phyloP scores from a whole-genome alignment of 345 rosid genomes.

The Sisymbrium irio region DNA sequence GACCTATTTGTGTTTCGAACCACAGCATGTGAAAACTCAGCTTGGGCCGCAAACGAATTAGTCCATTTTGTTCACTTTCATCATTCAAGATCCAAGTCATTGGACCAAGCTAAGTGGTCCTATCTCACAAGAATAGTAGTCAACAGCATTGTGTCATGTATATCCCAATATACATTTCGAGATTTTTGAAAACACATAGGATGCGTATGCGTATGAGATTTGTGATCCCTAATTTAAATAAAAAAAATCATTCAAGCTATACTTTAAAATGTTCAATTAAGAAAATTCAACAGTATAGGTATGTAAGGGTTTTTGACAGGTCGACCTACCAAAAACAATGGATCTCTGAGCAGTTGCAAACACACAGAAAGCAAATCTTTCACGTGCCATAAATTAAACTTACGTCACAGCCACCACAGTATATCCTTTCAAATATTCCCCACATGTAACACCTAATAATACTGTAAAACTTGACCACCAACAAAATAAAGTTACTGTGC shows the following conservation, averaged over 20 bases:
- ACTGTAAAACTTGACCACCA: slow-evolving; percentile 20
- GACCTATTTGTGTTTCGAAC: neutral
- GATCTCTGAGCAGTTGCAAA: slow-evolving; percentile 17
- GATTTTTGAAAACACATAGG: neutral
- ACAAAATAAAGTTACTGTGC: neutral
- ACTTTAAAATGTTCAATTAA: neutral
- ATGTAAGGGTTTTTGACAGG: neutral
- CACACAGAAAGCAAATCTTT: slow-evolving; percentile 8
- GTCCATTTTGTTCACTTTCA: neutral
- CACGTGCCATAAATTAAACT: slow-evolving; percentile 28
- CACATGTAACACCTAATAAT: neutral
- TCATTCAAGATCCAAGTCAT: neutral
- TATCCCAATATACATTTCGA: neutral
- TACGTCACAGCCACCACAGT: slow-evolving; percentile 22
- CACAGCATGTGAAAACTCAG: neutral
- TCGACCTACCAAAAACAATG: slow-evolving; percentile 30
- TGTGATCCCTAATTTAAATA: too few relatives aligned
- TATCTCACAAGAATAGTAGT: neutral
- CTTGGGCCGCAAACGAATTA: neutral
- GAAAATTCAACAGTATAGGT: slow-evolving; percentile 15
- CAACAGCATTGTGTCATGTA: neutral
- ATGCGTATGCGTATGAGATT: too few relatives aligned
- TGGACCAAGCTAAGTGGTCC: neutral
- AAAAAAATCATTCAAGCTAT: too few relatives aligned
- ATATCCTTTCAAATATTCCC: slow-evolving; percentile 28